A percentile compares a stretch with the other conserved stretches of the same genome.
Conservation (phyloP, 192 early-diverging fungal genomes). For the Linderina pennispora region DNA sequence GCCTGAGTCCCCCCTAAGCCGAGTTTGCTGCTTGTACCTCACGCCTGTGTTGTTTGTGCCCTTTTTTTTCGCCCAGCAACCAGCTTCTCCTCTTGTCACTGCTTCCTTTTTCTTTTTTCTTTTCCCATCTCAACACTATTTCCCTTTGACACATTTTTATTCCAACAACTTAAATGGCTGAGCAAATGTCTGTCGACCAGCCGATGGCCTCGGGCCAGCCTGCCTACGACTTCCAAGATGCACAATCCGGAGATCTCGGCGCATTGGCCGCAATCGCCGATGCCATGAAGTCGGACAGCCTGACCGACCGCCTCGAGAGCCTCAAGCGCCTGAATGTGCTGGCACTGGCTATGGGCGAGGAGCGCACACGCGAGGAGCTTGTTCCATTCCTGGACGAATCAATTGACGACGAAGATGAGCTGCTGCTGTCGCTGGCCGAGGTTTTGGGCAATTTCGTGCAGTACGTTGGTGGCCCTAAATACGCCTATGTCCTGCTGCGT, state of each 20-base stretch:
- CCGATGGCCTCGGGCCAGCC: conserved; percentile 5
- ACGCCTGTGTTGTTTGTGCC: neutral
- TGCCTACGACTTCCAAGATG: conserved; percentile 39
- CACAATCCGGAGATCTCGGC: conserved; percentile 39
- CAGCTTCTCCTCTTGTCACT: neutral
- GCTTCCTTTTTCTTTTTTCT: neutral
- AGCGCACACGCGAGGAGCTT: conserved; percentile 92
- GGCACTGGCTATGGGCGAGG: conserved; percentile 87
- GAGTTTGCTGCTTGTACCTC: neutral
- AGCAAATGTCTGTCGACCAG: conserved; percentile 48
- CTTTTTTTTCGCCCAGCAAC: neutral
- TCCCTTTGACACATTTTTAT: neutral
- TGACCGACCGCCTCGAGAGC: conserved; percentile 47
- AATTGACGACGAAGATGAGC: conserved; percentile 99
- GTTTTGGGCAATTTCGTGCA: conserved; percentile 90
- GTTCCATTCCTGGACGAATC: conserved; percentile 99
- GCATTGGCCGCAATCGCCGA: conserved; percentile 44
- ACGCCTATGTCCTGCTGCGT: conserved; percentile 78
- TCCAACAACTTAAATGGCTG: conserved; percentile 18
- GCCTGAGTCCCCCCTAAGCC: too few relatives aligned
- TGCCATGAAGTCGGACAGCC: conserved; percentile 46
- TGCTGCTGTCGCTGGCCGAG: conserved; percentile 87
- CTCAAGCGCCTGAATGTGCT: conserved; percentile 45
- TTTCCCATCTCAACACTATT: too few relatives aligned
- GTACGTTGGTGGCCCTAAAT: conserved; percentile 84